phyloP scores from a whole-genome alignment of 1,139 yeast genomes.

The Geotrichum phurueaensis region DNA sequence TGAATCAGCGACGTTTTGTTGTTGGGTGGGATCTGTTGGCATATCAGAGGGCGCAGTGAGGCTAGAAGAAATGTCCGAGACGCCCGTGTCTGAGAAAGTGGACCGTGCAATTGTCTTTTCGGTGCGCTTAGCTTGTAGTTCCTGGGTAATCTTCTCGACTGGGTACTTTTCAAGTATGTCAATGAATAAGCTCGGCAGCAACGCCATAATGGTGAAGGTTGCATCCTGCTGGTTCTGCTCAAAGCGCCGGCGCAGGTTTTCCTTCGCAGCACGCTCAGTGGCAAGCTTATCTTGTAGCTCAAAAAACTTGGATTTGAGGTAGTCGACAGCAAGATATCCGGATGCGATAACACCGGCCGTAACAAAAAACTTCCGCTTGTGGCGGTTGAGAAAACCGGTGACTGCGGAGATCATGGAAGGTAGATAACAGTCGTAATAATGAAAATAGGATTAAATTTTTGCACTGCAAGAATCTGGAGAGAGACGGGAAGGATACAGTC shows the following conservation, averaged over 20 bases:
- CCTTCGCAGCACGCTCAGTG: slow-evolving; percentile 73
- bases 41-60: slow-evolving; percentile 32
- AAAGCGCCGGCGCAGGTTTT: slow-evolving; percentile 51
- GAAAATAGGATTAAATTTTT: not conserved
- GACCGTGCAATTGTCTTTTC: slow-evolving; percentile 27
- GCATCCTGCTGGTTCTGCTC: slow-evolving; percentile 92
- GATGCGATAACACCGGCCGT: slow-evolving; percentile 55
- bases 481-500: not conserved
- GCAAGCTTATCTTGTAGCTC: slow-evolving; percentile 63
- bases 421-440: not conserved
- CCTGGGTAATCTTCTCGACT: slow-evolving; percentile 68
- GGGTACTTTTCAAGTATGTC: slow-evolving; percentile 61
- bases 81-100: slow-evolving; percentile 17
- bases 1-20: slow-evolving; percentile 4
- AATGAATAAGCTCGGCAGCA: slow-evolving; percentile 68
- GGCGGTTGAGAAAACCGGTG: slow-evolving; percentile 53
- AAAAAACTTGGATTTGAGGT: slow-evolving; percentile 53
- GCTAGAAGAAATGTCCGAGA: slow-evolving; percentile 28
- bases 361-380: slow-evolving; percentile 53
- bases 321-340: slow-evolving; percentile 54
- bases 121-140: slow-evolving; percentile 56
- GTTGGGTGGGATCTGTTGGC: not conserved
- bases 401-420: slow-evolving; percentile 44
- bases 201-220: slow-evolving; percentile 72
- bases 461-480: not conserved